Evolutionary conservation across 192 early-diverging fungal genomes (phyloP).

Genomic region (Backusella sp.): DNA sequence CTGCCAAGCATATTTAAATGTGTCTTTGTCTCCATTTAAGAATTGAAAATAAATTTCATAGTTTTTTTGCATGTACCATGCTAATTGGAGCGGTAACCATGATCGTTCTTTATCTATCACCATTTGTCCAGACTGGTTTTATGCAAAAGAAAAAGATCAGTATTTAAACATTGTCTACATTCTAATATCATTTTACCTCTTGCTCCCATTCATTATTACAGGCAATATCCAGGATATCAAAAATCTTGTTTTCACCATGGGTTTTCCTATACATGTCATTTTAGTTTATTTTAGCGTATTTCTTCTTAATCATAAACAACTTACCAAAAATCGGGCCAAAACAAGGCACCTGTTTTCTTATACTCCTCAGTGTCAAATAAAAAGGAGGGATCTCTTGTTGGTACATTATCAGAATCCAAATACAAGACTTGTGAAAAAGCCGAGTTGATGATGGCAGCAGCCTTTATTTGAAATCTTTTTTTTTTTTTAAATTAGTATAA

Average conservation of each 20-base stretch:
- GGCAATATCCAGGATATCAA: slow-evolving; percentile 25
- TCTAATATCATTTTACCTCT: slow-evolving; percentile 19
- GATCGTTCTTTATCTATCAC: slow-evolving; percentile 24
- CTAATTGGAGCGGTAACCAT: slow-evolving; percentile 32
- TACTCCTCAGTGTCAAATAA: slow-evolving; percentile 41
- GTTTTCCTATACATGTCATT: slow-evolving; percentile 24
- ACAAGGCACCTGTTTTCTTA: slow-evolving; percentile 37
- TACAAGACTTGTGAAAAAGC: slow-evolving; percentile 41
- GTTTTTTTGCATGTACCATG: slow-evolving; percentile 31
- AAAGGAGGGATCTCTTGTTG: slow-evolving; percentile 37
- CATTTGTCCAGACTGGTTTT: slow-evolving; percentile 32
- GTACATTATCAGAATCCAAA: slow-evolving; percentile 46
- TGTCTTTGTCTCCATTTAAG: slow-evolving; percentile 40
- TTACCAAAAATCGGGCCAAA: slow-evolving; percentile 51
- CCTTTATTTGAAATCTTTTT: slow-evolving; percentile 40
- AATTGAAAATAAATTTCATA: slow-evolving; percentile 35
- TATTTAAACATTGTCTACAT: background rate
- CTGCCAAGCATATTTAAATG: slow-evolving; percentile 35
- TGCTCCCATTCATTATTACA: slow-evolving; percentile 41
- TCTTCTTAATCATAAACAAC: background rate
- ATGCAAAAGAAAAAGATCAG: background rate
- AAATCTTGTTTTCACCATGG: slow-evolving; percentile 34
- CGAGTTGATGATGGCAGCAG: slow-evolving; percentile 42
- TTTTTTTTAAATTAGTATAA: background rate
- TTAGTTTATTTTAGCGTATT: background rate